A percentile compares a stretch with the other conserved stretches of the same genome.
Evolutionary conservation across 495 filamentous ascomycete species (phyloP).

Genomic region (Poronia punctata): DNA sequence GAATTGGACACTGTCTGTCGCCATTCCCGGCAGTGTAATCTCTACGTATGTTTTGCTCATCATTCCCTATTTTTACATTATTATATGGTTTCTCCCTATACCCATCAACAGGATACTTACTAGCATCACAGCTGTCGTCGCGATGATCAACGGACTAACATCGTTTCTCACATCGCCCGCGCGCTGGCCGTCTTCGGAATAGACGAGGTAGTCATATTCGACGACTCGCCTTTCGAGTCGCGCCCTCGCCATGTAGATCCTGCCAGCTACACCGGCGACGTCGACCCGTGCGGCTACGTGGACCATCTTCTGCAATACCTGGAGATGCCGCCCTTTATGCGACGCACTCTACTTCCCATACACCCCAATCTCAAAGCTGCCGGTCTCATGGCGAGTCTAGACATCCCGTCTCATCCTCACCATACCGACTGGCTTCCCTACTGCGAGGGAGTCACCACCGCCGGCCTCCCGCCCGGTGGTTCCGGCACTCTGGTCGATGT

Average conservation of each 20-base stretch:
- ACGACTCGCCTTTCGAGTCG: conserved; percentile 45
- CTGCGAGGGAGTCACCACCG: conserved; percentile 60
- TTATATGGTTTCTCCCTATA: not conserved
- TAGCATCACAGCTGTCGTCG: conserved; percentile 32
- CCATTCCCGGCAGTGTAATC: conserved; percentile 41
- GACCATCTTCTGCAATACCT: conserved; percentile 66
- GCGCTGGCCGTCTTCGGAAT: conserved; percentile 68
- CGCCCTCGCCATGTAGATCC: conserved; percentile 34
- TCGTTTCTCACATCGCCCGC: conserved; percentile 63
- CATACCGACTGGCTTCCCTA: conserved; percentile 60
- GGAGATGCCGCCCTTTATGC: conserved; percentile 68
- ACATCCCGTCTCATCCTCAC: conserved; percentile 70
- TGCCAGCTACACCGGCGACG: conserved; percentile 53
- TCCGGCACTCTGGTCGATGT: conserved; percentile 52
- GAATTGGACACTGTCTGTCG: conserved; percentile 43
- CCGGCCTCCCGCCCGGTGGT: conserved; percentile 24
- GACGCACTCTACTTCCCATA: conserved; percentile 58
- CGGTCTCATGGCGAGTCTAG: conserved; percentile 59
- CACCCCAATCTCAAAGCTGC: conserved; percentile 61
- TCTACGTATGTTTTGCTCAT: conserved; percentile 32
- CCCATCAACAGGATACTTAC: not conserved
- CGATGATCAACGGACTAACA: conserved; percentile 56
- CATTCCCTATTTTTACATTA: not conserved
- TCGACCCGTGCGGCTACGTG: conserved; percentile 63
- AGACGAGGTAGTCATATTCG: conserved; percentile 70